Evolutionary conservation across 176 grass and related monocot genomes (phyloP), one percentile per base, ranked within the genome.

Genomic region (Cenchrus fungigraminus): DNA sequence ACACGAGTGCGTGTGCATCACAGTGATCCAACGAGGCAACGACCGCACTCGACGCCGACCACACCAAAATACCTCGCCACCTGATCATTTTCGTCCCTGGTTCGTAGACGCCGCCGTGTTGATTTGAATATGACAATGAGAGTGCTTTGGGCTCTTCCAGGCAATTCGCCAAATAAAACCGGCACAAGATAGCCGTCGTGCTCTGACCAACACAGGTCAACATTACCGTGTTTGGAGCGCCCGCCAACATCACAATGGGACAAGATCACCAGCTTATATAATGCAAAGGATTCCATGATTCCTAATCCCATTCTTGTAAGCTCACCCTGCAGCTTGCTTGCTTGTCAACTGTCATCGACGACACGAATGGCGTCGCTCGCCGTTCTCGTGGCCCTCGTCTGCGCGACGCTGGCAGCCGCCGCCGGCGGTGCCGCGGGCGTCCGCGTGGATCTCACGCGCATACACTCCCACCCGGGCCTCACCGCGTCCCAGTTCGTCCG

Each of bases 361-460:
- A 20, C 6, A 4, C 25, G 17, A 9, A 86, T 82, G 84, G 65
- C 65, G 58, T 22, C 29, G 0, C 20, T 87, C 45, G 49, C 52
- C 6, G 74, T 79, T 22, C 44, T 83, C 12, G 5, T 83, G 6
- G 2, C 74, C 14, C 10, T 68, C 58, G 14, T 68, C 25, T 22
- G 17, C 8, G 82, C 79, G 7, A 2, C 64, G 6, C 14, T 87
- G 56, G 68, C 25, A 25, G 25, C 71, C 54, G 45, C 65, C 11
- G 29, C 65, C 54, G 45, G 58, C 11, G 29, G 76, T 1, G 80
- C 73, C 37, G 82, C 55, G 12, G 84, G 51, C 17, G 87, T 85
- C 65, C 84, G 87, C n/a, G 83, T 87, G 11, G 89, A 86, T 25
- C 89, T 94, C 13, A 91, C 83, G 25, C 92, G 87, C 79, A 9